These are phyloP conservation scores for Penicillium paneum DNA, from an alignment of 2,329 filamentous ascomycete genomes.

Conservation along the genomic window DNA sequence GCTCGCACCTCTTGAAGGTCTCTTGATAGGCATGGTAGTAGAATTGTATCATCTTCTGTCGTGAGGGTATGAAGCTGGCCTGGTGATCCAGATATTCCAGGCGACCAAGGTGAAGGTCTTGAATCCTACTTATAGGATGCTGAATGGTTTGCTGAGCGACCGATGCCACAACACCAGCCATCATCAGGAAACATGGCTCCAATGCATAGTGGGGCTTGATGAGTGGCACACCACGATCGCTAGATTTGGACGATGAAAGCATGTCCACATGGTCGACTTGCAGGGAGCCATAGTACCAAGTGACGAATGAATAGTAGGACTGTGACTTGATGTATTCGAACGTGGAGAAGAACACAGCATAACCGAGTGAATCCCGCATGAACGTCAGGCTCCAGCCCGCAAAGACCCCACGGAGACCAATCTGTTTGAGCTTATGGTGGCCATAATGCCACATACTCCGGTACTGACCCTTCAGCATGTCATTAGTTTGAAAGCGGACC, in stretches of 20 bases:
- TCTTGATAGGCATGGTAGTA: slow-evolving; percentile 62
- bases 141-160: slow-evolving; percentile 58
- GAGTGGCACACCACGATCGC: slow-evolving; percentile 38
- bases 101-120: slow-evolving; percentile 58
- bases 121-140: slow-evolving; percentile 58
- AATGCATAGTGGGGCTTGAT: slow-evolving; percentile 63
- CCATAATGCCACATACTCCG: slow-evolving; percentile 64
- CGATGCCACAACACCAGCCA: slow-evolving; percentile 59
- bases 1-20: slow-evolving; percentile 55
- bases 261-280: slow-evolving; percentile 27
- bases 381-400: slow-evolving; percentile 61
- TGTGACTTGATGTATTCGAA: slow-evolving; percentile 65
- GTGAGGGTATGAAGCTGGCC: slow-evolving; percentile 42
- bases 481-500: slow-evolving; percentile 58
- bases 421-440: slow-evolving; percentile 55
- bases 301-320: slow-evolving; percentile 59
- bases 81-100: slow-evolving; percentile 59
- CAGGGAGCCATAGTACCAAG: slow-evolving; percentile 54
- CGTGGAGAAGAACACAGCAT: slow-evolving; percentile 59
- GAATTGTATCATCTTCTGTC: slow-evolving; percentile 47
- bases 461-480: slow-evolving; percentile 58
- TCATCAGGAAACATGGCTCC: slow-evolving; percentile 59
- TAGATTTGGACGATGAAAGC: slow-evolving; percentile 26
- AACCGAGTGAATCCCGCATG: slow-evolving; percentile 59
- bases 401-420: slow-evolving; percentile 60